These are phyloP conservation scores for Posidonia oceanica DNA, from an alignment of 116 monocot genomes.

Conservation along the genomic window DNA sequence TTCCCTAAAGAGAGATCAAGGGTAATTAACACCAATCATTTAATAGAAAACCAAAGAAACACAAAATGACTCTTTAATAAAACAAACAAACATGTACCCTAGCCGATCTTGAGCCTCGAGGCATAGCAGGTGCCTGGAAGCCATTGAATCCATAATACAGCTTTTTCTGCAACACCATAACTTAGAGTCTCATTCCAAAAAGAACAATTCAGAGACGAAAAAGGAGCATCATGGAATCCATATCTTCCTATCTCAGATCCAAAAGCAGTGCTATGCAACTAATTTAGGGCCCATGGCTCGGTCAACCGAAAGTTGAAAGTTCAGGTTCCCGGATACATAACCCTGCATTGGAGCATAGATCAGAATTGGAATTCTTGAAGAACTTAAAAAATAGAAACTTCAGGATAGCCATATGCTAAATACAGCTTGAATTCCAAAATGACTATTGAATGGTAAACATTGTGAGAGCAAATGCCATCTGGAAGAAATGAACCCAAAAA, in stretches of 20 bases:
- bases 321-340: neutral
- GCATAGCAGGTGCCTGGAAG: slow-evolving; percentile 36
- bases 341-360: neutral
- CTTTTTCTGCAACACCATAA: slow-evolving; percentile 78
- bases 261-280: neutral
- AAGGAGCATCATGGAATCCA: slow-evolving; percentile 10
- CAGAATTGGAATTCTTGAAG: neutral
- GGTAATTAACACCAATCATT: neutral
- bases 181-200: slow-evolving; percentile 12
- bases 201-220: slow-evolving; percentile 13
- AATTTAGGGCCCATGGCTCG: neutral
- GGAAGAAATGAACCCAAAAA: neutral
- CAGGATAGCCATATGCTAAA: neutral
- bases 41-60: neutral
- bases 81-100: slow-evolving; percentile 15
- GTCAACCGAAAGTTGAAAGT: neutral
- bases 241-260: slow-evolving; percentile 9
- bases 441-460: neutral
- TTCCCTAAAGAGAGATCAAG: slow-evolving; percentile 32
- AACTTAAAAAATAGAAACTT: neutral
- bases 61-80: neutral
- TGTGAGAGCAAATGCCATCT: neutral
- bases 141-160: slow-evolving; percentile 48
- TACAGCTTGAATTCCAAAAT: neutral
- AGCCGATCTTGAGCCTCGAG: slow-evolving; percentile 33